These are phyloP conservation scores for Knoxdaviesia proteae DNA, from an alignment of 2,329 filamentous ascomycete genomes.

Conservation along the genomic window DNA sequence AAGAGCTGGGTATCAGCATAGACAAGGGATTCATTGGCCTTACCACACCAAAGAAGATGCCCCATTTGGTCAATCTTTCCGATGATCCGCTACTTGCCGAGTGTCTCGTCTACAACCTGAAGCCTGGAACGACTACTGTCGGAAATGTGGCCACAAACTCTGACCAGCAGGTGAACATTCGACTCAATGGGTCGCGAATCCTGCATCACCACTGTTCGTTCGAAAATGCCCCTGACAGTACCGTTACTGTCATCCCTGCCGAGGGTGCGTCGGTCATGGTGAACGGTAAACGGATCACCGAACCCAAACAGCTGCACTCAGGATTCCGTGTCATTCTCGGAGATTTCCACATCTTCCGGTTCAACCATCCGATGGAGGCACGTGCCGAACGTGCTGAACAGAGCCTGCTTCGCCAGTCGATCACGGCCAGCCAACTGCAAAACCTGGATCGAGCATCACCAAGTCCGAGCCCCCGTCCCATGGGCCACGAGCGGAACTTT, in stretches of 20 bases:
- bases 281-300: constrained; percentile 76
- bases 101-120: constrained; percentile 94
- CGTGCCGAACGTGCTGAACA: constrained; percentile 77
- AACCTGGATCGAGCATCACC: constrained; percentile 33
- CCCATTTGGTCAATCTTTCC: constrained; percentile 94
- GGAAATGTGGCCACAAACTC: constrained; percentile 79
- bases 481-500: constrained; percentile 54
- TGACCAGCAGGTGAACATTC: constrained; percentile 61
- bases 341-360: constrained; percentile 96
- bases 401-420: constrained; percentile 39
- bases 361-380: constrained; percentile 94
- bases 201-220: constrained; percentile 83
- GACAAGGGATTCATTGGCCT: constrained; percentile 94
- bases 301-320: constrained; percentile 68
- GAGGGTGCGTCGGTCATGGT: constrained; percentile 97
- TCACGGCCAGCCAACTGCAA: constrained; percentile 40
- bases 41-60: constrained; percentile 97
- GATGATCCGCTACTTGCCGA: constrained; percentile 83
- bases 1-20: constrained; percentile 95
- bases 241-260: constrained; percentile 74
- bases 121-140: constrained; percentile 82
- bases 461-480: constrained; percentile 37
- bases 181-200: constrained; percentile 84
- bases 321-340: constrained; percentile 90
- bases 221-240: constrained; percentile 69